Conservation (phyloP, 169 alveolate genomes). For the Neospora caninum region DNA sequence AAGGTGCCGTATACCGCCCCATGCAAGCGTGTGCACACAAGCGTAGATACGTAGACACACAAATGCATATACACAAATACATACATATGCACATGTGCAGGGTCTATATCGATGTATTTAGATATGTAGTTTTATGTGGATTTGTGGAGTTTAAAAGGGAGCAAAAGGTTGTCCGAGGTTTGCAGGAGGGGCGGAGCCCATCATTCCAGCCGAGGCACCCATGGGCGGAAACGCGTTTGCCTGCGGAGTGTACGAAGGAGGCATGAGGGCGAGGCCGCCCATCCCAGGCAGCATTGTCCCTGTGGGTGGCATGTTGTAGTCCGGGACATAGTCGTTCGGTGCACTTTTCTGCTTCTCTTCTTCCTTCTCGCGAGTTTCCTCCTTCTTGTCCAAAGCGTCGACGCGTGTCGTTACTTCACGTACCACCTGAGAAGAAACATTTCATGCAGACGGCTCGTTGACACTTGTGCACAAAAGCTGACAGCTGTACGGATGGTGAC, state of each 20-base stretch:
- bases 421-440: conserved; percentile 72
- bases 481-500: too few species aligned
- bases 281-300: conserved; percentile 60
- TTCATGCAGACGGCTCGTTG: too few species aligned
- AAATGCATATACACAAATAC: neutral
- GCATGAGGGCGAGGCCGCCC: conserved; percentile 71
- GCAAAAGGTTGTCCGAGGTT: neutral
- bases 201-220: neutral
- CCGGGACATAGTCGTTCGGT: conserved; percentile 79
- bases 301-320: conserved; percentile 64
- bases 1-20: too few species aligned
- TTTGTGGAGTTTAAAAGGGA: neutral
- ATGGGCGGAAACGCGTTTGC: neutral
- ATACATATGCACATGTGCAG: neutral
- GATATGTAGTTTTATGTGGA: neutral
- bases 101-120: too few species aligned
- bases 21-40: neutral
- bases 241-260: conserved; percentile 61
- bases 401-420: conserved; percentile 82
- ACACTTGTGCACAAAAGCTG: too few species aligned
- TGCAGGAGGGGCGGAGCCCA: neutral
- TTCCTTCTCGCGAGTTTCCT: conserved; percentile 81
- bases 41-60: neutral
- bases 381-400: conserved; percentile 82
- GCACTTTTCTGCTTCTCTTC: conserved; percentile 86